phyloP scores from a whole-genome alignment of 192 early-diverging fungal species.

The Dimargaris verticillata region DNA sequence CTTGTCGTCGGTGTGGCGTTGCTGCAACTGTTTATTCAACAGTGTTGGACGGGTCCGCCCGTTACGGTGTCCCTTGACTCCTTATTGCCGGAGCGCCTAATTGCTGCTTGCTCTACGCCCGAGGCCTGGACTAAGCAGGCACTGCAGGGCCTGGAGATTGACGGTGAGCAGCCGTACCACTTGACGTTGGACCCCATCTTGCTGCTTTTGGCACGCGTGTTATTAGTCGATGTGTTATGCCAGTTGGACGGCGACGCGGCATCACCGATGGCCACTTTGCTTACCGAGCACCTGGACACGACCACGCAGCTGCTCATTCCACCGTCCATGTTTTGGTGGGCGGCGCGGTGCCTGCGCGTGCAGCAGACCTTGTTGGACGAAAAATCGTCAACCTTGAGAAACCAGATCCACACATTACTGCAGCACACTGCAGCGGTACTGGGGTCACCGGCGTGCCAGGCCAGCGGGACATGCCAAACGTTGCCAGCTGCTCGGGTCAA shows the following conservation, averaged over 20 bases:
- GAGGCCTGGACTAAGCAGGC: slow-evolving; percentile 24
- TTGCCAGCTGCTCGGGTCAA: not conserved
- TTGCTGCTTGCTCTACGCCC: slow-evolving; percentile 1
- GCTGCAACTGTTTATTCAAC: slow-evolving; percentile 72
- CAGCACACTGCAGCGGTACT: slow-evolving; percentile 16
- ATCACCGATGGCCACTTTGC: slow-evolving; percentile 11
- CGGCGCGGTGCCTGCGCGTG: slow-evolving; percentile 44
- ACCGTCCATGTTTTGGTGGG: slow-evolving; percentile 52
- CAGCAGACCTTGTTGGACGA: slow-evolving; percentile 61
- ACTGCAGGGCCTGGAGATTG: slow-evolving; percentile 40
- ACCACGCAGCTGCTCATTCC: not conserved
- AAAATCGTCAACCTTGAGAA: slow-evolving; percentile 12
- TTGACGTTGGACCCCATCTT: slow-evolving; percentile 51
- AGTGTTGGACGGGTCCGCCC: slow-evolving; percentile 75
- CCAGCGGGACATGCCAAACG: not conserved
- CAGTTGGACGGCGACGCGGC: not conserved
- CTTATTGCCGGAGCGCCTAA: slow-evolving; percentile 36
- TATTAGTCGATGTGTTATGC: slow-evolving; percentile 40
- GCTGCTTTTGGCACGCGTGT: slow-evolving; percentile 41
- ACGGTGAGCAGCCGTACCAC: slow-evolving; percentile 75
- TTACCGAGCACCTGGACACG: slow-evolving; percentile 12
- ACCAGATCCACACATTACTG: slow-evolving; percentile 10
- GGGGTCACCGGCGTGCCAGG: not conserved
- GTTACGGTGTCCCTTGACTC: slow-evolving; percentile 37
- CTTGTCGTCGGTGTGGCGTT: slow-evolving; percentile 45